phyloP scores from a whole-genome alignment of 768 basidiomycete genomes.

The Xerocomus spinulosus region DNA sequence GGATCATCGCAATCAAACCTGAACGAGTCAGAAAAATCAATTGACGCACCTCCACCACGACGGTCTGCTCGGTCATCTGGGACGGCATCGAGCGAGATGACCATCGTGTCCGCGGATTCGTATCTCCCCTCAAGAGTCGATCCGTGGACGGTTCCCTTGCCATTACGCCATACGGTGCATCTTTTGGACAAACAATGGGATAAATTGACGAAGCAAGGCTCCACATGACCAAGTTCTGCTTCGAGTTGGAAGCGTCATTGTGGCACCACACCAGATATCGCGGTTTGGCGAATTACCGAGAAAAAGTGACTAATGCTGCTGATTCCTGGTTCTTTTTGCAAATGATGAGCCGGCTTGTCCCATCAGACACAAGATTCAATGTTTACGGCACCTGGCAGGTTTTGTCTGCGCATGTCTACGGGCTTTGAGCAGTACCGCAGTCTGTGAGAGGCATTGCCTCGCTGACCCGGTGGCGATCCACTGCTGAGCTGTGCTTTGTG shows the following conservation, averaged over 20 bases:
- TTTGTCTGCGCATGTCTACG: no score
- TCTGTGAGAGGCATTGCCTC: neutral
- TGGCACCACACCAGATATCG: neutral
- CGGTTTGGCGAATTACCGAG: neutral
- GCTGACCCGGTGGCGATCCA: conserved; percentile 1
- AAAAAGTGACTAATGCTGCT: conserved; percentile 16
- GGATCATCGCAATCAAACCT: neutral
- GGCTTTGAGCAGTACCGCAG: no score
- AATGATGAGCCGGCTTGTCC: conserved; percentile 1
- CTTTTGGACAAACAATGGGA: conserved; percentile 1
- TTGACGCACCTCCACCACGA: neutral
- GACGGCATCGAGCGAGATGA: neutral
- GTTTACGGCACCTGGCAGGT: conserved; percentile 20
- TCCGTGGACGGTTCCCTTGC: conserved; percentile 1
- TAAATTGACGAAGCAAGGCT: neutral
- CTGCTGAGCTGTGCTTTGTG: conserved; percentile 21
- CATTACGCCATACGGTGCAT: conserved; percentile 1
- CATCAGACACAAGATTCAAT: conserved; percentile 3
- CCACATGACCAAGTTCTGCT: neutral
- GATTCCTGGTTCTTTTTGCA: conserved; percentile 9
- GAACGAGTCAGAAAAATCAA: neutral
- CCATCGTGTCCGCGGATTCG: conserved; percentile 9
- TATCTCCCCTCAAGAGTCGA: conserved; percentile 4
- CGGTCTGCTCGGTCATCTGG: neutral
- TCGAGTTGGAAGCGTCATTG: neutral